phyloP scores from a whole-genome alignment of 2,329 filamentous ascomycete species.

The Penicillium sp. region DNA sequence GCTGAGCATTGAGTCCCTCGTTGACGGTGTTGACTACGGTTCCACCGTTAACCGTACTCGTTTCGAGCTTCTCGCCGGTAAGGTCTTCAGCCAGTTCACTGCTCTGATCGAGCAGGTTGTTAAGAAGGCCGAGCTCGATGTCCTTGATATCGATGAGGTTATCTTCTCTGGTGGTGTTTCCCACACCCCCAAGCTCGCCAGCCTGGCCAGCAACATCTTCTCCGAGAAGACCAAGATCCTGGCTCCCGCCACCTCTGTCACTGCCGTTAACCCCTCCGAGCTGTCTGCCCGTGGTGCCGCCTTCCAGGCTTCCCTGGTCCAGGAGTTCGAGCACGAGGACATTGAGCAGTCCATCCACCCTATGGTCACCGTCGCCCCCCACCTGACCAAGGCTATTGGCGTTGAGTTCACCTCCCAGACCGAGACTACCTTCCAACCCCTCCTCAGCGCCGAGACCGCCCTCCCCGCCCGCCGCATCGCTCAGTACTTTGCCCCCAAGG shows the following conservation, averaged over 20 bases:
- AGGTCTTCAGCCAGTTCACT: conserved; percentile 86
- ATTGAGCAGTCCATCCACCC: conserved; percentile 96
- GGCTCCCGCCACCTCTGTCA: conserved; percentile 74
- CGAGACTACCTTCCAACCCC: conserved; percentile 71
- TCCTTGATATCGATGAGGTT: conserved; percentile 90
- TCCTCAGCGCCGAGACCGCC: conserved; percentile 83
- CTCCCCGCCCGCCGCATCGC: conserved; percentile 84
- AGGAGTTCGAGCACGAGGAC: conserved; percentile 90
- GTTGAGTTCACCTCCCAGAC: conserved; percentile 66
- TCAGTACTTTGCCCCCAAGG: conserved; percentile 71
- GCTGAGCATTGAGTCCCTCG: conserved; percentile 89
- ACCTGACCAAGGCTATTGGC: conserved; percentile 84
- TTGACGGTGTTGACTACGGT: conserved; percentile 86
- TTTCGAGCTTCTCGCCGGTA: conserved; percentile 84
- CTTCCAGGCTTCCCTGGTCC: conserved; percentile 89
- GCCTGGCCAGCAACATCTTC: conserved; percentile 77
- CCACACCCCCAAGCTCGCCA: conserved; percentile 89
- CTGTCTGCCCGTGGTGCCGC: conserved; percentile 85
- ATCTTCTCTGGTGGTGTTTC: conserved; percentile 89
- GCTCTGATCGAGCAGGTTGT: conserved; percentile 79
- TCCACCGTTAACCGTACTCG: conserved; percentile 89
- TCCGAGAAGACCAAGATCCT: conserved; percentile 73
- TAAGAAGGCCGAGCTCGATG: conserved; percentile 86
- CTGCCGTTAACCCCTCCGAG: conserved; percentile 90
- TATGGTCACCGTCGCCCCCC: conserved; percentile 88